phyloP scores from a whole-genome alignment of 106 monocot genomes.

The Dioscorea dumetorum region DNA sequence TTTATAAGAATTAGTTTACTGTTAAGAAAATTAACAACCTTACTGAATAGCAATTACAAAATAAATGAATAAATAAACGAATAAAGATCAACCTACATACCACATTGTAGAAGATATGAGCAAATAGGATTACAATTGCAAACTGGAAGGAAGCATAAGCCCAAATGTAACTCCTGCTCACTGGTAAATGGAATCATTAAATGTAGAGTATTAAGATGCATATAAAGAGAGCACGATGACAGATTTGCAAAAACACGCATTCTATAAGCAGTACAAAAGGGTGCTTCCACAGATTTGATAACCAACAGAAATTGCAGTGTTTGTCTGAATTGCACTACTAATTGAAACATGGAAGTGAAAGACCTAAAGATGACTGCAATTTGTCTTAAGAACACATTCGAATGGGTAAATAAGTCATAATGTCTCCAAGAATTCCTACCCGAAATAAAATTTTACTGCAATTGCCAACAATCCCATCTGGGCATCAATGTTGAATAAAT shows the following conservation, averaged over 20 bases:
- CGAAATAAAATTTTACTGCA: no score
- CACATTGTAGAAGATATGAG: slow-evolving; percentile 86
- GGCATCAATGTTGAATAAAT: no score
- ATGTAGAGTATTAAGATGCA: neutral
- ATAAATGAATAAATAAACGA: neutral
- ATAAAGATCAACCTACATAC: slow-evolving; percentile 26
- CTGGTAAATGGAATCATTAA: slow-evolving; percentile 28
- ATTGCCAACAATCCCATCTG: no score
- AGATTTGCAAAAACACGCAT: neutral
- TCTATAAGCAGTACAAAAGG: no score
- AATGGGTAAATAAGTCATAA: no score
- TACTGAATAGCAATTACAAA: neutral
- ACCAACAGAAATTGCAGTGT: no score
- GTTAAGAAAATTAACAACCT: neutral
- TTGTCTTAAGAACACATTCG: no score
- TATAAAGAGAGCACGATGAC: neutral
- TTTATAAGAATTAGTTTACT: neutral
- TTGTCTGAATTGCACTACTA: no score
- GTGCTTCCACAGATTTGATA: no score
- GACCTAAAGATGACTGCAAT: no score
- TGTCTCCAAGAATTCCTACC: no score
- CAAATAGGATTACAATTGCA: slow-evolving; percentile 86
- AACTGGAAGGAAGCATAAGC: slow-evolving; percentile 94
- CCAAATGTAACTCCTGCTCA: slow-evolving; percentile 76
- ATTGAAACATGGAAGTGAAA: no score